These are phyloP conservation scores for Coleophoma crateriformis DNA, from an alignment of 2,329 filamentous ascomycete species.

Conservation along the genomic window DNA sequence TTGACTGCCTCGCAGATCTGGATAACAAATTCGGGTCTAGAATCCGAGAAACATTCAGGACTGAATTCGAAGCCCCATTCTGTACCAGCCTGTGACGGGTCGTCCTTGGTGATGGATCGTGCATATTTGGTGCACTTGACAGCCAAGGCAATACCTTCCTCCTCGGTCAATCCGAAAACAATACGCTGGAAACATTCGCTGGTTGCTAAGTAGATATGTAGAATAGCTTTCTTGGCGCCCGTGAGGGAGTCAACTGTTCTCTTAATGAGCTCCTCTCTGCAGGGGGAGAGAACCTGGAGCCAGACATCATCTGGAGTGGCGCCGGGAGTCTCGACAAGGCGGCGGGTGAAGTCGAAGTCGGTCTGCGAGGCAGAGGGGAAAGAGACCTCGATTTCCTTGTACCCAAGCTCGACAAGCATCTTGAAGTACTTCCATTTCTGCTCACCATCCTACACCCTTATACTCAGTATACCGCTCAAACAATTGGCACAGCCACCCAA, in stretches of 20 bases:
- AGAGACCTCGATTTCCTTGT: conserved; percentile 96
- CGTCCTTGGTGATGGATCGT: conserved; percentile 81
- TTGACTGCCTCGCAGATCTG: conserved; percentile 90
- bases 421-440: conserved; percentile 96
- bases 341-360: conserved; percentile 91
- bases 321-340: conserved; percentile 79
- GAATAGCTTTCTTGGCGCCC: conserved; percentile 87
- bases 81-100: conserved; percentile 50
- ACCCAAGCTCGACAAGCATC: conserved; percentile 86
- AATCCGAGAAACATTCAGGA: conserved; percentile 88
- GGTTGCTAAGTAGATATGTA: conserved; percentile 94
- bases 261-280: conserved; percentile 83
- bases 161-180: conserved; percentile 82
- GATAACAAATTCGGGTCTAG: conserved; percentile 75
- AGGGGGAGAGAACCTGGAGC: conserved; percentile 88
- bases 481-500: background rate
- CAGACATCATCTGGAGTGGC: conserved; percentile 83
- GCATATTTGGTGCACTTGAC: conserved; percentile 83
- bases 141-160: conserved; percentile 76
- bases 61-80: conserved; percentile 79
- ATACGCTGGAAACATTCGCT: conserved; percentile 92
- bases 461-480: conserved; percentile 2
- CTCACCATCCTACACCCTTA: conserved; percentile 65
- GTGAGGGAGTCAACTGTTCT: conserved; percentile 83
- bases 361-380: conserved; percentile 93